Evolutionary conservation across 805 yeast genomes (phyloP), one percentile per base, ranked within the genome.

Genomic region (Wickerhamomyces chambardii): DNA sequence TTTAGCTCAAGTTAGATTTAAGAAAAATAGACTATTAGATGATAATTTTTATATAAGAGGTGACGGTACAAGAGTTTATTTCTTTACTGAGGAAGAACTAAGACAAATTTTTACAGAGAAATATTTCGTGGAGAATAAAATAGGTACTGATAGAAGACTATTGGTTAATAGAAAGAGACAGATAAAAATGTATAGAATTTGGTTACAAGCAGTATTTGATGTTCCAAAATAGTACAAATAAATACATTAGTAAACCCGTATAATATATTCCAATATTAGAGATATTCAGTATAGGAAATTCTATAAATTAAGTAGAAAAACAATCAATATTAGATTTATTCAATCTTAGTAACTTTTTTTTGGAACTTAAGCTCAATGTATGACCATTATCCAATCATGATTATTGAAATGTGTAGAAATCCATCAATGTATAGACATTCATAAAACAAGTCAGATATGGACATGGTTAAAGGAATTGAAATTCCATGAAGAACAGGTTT

Each of bases 31-130:
- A 48, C 59, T 85, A 19, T 57, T 92, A 36, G 95, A 85, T 36
- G 97, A 90, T 37, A 89, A 92, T 58, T 92, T 92, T 53, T 92
- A 92, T 58, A 86, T 89, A 28, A 75, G 98, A 51, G 98, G 98
- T 28, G 98, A 92, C 55, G 98, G 98, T 32, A 92, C 98, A 0
- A 69, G 98, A 47, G 98, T 92, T 11, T 92, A 92, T 56, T 92
- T 92, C 63, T 92, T 92, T 64, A 85, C 95, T 2, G 97, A 90
- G 54, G 95, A 90, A 39, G 96, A 92, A 59, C 59, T 90, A 38
- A 66, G 84, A 41, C 63, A 70, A 31, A 83, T 90, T 4, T 92
- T 90, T 55, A 70, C 78, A 14, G 51, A 58, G 19, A 64, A 68
- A 6, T 24, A 24, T 24, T 86, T 90, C 50, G 56, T 51, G n/a